Percentiles rank a stretch among this genome's conserved stretches.
Conservation (phyloP, 805 yeast genomes). For the Candida gorgasii region DNA sequence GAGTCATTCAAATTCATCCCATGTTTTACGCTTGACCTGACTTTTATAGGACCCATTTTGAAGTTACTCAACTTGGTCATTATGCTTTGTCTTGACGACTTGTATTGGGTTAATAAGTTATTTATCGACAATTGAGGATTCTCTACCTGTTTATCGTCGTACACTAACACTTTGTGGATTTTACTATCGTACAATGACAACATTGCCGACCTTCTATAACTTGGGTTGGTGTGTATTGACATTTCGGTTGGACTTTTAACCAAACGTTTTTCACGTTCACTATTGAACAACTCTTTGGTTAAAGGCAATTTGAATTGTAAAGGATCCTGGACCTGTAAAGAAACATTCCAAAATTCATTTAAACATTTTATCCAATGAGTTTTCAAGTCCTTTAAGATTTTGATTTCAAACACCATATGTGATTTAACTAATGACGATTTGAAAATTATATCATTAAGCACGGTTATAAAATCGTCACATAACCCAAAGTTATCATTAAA, state of each 20-base stretch:
- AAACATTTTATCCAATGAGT: slow-evolving; percentile 39
- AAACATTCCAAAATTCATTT: slow-evolving; percentile 35
- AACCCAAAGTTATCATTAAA: slow-evolving; percentile 39
- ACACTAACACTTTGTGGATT: slow-evolving; percentile 30
- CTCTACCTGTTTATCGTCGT: slow-evolving; percentile 27
- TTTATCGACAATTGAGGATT: slow-evolving; percentile 40
- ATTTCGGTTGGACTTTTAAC: slow-evolving; percentile 36
- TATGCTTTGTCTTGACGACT: slow-evolving; percentile 28
- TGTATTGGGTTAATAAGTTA: slow-evolving; percentile 39
- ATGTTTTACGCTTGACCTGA: slow-evolving; percentile 22
- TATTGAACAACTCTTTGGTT: slow-evolving; percentile 23
- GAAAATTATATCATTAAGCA: slow-evolving; percentile 40
- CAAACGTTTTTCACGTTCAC: slow-evolving; percentile 20
- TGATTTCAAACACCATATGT: slow-evolving; percentile 33
- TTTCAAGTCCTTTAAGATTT: slow-evolving; percentile 40
- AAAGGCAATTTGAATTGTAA: slow-evolving; percentile 25
- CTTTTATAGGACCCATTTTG: slow-evolving; percentile 1
- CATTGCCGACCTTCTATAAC: slow-evolving; percentile 47
- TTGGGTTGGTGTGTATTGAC: slow-evolving; percentile 44
- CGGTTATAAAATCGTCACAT: slow-evolving; percentile 49
- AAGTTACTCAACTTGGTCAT: slow-evolving; percentile 14
- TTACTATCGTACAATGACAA: slow-evolving; percentile 43
- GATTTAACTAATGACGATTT: slow-evolving; percentile 29
- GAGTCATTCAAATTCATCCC: slow-evolving; percentile 42
- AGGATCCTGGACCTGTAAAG: slow-evolving; percentile 13